Evolutionary conservation across 2,329 filamentous ascomycete species (phyloP).

Genomic region (Eutypella sp.): DNA sequence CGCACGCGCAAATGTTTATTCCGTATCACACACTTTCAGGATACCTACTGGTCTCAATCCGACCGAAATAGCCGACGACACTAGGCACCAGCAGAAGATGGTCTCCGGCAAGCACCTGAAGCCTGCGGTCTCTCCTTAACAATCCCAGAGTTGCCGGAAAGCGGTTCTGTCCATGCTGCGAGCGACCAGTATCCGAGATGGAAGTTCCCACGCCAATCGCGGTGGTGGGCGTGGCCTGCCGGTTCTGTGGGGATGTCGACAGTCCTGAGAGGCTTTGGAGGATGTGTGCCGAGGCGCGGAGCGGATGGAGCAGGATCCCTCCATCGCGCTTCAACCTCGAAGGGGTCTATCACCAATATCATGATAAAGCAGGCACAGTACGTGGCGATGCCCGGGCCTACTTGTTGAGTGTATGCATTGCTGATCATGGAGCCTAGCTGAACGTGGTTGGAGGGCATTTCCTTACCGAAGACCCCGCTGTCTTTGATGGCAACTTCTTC

Average conservation of each 20-base stretch:
- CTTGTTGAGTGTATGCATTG: background rate
- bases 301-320: background rate
- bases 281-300: background rate
- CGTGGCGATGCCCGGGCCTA: background rate
- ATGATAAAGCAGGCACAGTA: background rate
- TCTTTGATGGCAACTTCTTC: slow-evolving; percentile 34
- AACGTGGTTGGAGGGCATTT: slow-evolving; percentile 20
- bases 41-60: too few relatives aligned
- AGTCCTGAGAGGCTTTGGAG: background rate
- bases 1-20: too few relatives aligned
- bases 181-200: background rate
- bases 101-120: too few relatives aligned
- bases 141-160: too few relatives aligned
- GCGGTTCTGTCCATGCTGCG: background rate
- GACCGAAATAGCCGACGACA: too few relatives aligned
- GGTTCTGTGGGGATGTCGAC: background rate
- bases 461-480: slow-evolving; percentile 23
- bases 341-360: background rate
- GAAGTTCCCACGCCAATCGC: background rate
- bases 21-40: too few relatives aligned
- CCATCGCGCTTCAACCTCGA: background rate
- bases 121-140: too few relatives aligned
- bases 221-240: background rate
- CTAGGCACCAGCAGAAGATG: too few relatives aligned
- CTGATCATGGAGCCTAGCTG: background rate